Evolutionary conservation across 1,139 yeast genomes (phyloP).

Genomic region (Suzukiozyma palmioleophila): DNA sequence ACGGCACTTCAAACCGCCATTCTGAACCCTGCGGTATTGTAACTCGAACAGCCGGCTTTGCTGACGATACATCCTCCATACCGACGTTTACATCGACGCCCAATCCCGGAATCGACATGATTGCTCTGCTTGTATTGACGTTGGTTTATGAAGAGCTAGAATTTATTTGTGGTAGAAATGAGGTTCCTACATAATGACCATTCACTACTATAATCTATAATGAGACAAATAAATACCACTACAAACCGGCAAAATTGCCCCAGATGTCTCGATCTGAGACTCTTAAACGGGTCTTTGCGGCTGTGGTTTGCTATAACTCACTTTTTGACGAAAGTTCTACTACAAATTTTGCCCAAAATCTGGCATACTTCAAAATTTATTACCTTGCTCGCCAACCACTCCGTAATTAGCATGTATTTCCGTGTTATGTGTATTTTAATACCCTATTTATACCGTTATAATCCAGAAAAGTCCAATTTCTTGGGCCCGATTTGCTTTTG

Average conservation of each 20-base stretch:
- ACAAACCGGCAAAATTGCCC: no score
- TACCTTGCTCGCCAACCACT: no score
- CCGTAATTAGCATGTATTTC: not conserved
- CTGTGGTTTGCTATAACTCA: no score
- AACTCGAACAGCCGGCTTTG: constrained; percentile 12
- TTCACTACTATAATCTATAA: not conserved
- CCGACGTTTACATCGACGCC: constrained; percentile 10
- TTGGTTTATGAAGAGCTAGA: not conserved
- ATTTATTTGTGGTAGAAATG: not conserved
- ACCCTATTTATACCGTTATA: not conserved
- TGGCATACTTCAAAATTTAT: no score
- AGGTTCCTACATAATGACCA: constrained; percentile 1
- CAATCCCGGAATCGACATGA: constrained; percentile 23
- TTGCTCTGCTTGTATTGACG: not conserved
- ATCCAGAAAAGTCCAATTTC: constrained; percentile 28
- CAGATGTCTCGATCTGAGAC: no score
- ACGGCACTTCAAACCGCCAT: constrained; percentile 81
- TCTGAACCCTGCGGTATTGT: constrained; percentile 51
- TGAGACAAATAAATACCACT: not conserved
- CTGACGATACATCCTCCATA: constrained; percentile 1
- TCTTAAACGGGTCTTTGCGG: no score
- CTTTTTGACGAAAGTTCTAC: no score
- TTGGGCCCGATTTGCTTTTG: constrained; percentile 39
- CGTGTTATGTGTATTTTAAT: no score
- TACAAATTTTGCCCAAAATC: no score